These are phyloP conservation scores for Marasmius fiardii DNA, from an alignment of 1,284 basidiomycete species.

Conservation along the genomic window DNA sequence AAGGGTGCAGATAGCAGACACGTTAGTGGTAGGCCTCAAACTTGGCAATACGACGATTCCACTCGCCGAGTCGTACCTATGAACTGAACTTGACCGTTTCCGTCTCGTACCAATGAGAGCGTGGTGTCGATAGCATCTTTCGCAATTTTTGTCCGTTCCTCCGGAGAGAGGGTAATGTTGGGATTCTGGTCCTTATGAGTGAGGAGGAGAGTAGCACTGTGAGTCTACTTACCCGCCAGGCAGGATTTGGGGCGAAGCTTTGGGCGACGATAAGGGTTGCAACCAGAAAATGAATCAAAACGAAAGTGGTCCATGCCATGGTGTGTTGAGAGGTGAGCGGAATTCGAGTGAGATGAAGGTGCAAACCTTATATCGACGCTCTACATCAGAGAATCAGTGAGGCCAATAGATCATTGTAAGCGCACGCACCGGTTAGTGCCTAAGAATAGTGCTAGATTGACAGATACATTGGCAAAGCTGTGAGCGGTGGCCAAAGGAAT, in stretches of 20 bases:
- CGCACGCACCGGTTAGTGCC: too few species aligned
- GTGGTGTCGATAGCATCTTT: slow-evolving; percentile 6
- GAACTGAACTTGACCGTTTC: background rate
- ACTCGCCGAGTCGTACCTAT: background rate
- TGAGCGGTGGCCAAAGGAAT: too few species aligned
- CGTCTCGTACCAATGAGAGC: background rate
- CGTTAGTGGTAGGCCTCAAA: background rate
- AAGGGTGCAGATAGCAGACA: too few species aligned
- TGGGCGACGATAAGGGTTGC: background rate
- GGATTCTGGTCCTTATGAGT: slow-evolving; percentile 4
- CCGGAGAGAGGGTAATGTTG: slow-evolving; percentile 5
- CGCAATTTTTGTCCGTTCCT: slow-evolving; percentile 8
- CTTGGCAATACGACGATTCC: too few species aligned
- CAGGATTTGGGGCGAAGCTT: background rate
- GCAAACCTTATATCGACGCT: too few species aligned
- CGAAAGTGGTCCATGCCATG: too few species aligned
- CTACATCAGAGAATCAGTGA: too few species aligned
- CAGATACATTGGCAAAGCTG: too few species aligned
- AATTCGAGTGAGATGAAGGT: too few species aligned
- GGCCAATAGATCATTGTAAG: too few species aligned
- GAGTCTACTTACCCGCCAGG: background rate
- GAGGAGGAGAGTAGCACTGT: background rate
- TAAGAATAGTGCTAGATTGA: too few species aligned
- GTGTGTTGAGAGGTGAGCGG: too few species aligned
- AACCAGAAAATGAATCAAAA: background rate